Evolutionary conservation across 768 basidiomycete species (phyloP).

Genomic region (Inosperma sp.): DNA sequence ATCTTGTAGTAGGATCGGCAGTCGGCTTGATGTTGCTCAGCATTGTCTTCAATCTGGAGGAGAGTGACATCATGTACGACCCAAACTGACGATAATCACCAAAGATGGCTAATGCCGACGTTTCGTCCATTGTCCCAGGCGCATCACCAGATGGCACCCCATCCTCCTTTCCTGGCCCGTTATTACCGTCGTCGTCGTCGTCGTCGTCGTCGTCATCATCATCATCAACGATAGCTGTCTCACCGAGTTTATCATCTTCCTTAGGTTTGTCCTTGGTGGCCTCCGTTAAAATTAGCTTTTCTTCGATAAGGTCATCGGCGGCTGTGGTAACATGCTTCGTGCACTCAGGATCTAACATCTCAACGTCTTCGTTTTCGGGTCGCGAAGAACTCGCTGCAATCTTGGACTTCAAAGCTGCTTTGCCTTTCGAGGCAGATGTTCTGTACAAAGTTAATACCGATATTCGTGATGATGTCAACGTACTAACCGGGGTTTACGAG

Average conservation of each 20-base stretch:
- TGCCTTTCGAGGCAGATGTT: constrained; percentile 52
- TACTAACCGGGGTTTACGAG: constrained; percentile 65
- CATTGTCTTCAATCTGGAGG: constrained; percentile 84
- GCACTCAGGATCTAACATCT: constrained; percentile 68
- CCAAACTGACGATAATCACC: constrained; percentile 86
- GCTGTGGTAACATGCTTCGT: constrained; percentile 37
- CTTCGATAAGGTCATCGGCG: constrained; percentile 42
- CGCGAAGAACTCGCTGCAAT: constrained; percentile 62
- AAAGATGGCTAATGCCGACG: constrained; percentile 73
- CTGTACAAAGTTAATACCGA: constrained; percentile 28
- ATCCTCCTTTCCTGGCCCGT: constrained; percentile 38
- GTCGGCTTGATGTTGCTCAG: constrained; percentile 82
- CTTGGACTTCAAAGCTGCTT: constrained; percentile 52
- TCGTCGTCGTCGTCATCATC: constrained; percentile 47
- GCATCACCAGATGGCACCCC: constrained; percentile 36
- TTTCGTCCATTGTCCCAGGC: constrained; percentile 59
- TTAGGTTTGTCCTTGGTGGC: constrained; percentile 10
- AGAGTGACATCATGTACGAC: constrained; percentile 89
- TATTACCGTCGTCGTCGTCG: constrained; percentile 46
- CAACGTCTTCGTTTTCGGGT: constrained; percentile 65
- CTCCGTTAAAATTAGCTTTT: constrained; percentile 32
- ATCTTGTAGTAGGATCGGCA: constrained; percentile 79
- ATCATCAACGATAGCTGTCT: constrained; percentile 28
- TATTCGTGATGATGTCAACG: constrained; percentile 8
- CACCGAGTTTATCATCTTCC: constrained; percentile 6